These are phyloP conservation scores for Coemansia umbellata DNA, from an alignment of 192 early-diverging fungal genomes.

Conservation along the genomic window DNA sequence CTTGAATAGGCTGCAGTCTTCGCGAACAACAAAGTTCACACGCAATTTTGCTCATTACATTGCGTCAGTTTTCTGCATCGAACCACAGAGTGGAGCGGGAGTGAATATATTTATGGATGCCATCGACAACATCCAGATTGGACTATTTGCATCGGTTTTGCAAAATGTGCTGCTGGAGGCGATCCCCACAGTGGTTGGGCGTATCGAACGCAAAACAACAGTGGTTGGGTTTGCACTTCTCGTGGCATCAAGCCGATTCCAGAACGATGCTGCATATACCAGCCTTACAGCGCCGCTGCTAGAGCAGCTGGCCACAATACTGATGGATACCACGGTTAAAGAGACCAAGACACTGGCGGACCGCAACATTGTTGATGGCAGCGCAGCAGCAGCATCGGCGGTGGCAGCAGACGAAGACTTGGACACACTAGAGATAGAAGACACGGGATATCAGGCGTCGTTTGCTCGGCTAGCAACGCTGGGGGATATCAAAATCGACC, in stretches of 20 bases:
- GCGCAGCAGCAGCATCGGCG: slow-evolving; percentile 20
- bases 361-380: slow-evolving; percentile 15
- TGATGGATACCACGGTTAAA: slow-evolving; percentile 41
- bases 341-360: slow-evolving; percentile 34
- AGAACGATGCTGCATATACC: slow-evolving; percentile 8
- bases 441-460: slow-evolving; percentile 77
- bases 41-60: slow-evolving; percentile 42
- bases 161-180: slow-evolving; percentile 43
- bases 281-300: slow-evolving; percentile 19
- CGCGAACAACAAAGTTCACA: slow-evolving; percentile 33
- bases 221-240: slow-evolving; percentile 44
- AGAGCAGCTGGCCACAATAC: slow-evolving; percentile 32
- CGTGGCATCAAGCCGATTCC: slow-evolving; percentile 26
- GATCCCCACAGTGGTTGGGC: slow-evolving; percentile 28
- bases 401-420: slow-evolving; percentile 59
- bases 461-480: slow-evolving; percentile 76
- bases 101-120: slow-evolving; percentile 25
- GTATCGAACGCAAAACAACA: slow-evolving; percentile 48
- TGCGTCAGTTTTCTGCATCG: slow-evolving; percentile 39
- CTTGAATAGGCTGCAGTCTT: slow-evolving; percentile 52
- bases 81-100: slow-evolving; percentile 12
- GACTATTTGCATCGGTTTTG: slow-evolving; percentile 33
- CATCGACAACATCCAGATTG: slow-evolving; percentile 47
- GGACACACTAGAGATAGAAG: slow-evolving; percentile 72
- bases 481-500: slow-evolving; percentile 60